Evolutionary conservation across 176 grass and related monocot species (phyloP).

Genomic region (Oryza longistaminata): DNA sequence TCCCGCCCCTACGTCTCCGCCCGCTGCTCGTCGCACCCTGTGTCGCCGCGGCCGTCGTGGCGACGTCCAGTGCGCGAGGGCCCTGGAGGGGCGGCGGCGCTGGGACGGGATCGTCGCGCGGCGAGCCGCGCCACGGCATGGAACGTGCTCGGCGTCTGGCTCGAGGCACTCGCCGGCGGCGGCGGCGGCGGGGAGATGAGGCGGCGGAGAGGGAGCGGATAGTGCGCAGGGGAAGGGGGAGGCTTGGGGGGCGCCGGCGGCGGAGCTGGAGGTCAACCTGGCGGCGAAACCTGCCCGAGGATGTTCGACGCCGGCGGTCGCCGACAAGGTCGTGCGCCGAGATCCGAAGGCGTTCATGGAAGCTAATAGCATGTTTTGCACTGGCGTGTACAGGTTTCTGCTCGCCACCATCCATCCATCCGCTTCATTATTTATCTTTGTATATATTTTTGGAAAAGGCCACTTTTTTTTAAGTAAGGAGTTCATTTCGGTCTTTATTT

Average conservation of each 20-base stretch:
- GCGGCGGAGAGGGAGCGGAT: slow-evolving; percentile 40
- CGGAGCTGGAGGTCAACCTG: slow-evolving; percentile 51
- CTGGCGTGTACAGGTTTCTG: too few relatives aligned
- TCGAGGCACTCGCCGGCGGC: slow-evolving; percentile 28
- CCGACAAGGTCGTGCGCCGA: slow-evolving; percentile 46
- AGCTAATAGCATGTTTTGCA: not conserved
- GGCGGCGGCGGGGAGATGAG: not conserved
- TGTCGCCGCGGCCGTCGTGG: slow-evolving; percentile 57
- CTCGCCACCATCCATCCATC: too few relatives aligned
- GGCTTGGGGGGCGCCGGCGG: too few relatives aligned
- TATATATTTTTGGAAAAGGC: too few relatives aligned
- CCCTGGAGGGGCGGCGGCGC: slow-evolving; percentile 38
- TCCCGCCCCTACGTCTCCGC: slow-evolving; percentile 44
- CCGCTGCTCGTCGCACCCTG: slow-evolving; percentile 52
- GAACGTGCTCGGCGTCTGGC: slow-evolving; percentile 53
- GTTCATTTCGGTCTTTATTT: too few relatives aligned
- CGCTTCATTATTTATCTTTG: too few relatives aligned
- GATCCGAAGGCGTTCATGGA: slow-evolving; percentile 55
- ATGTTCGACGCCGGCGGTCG: slow-evolving; percentile 52
- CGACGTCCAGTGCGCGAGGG: slow-evolving; percentile 57
- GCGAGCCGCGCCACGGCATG: not conserved
- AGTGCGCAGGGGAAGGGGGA: slow-evolving; percentile 54
- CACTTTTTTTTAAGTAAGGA: too few relatives aligned
- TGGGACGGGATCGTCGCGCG: slow-evolving; percentile 28
- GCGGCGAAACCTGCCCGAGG: slow-evolving; percentile 53